phyloP scores from a whole-genome alignment of 805 yeast species.

The Kazachstania psychrophila region DNA sequence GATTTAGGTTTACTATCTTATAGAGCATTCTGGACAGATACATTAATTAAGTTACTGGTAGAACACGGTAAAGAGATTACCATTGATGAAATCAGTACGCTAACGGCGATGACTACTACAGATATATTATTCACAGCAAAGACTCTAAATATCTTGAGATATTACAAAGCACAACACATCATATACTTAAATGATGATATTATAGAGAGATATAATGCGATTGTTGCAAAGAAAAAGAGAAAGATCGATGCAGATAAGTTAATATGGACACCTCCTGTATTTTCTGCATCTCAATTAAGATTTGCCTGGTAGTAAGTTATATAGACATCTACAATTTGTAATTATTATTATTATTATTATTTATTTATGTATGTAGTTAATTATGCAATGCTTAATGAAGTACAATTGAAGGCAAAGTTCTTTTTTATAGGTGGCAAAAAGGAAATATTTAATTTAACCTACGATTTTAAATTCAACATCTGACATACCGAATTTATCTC shows the following conservation, averaged over 20 bases:
- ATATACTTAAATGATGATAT: slow-evolving; percentile 81
- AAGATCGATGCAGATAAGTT: slow-evolving; percentile 62
- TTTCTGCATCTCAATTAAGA: slow-evolving; percentile 89
- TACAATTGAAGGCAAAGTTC: no score
- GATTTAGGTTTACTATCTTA: slow-evolving; percentile 89
- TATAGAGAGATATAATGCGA: slow-evolving; percentile 61
- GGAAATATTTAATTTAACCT: slow-evolving; percentile 9
- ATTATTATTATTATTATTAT: no score
- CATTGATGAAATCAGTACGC: slow-evolving; percentile 79
- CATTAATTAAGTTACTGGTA: slow-evolving; percentile 62
- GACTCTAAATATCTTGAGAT: slow-evolving; percentile 78
- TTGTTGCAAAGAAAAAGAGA: slow-evolving; percentile 63
- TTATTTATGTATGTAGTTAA: no score
- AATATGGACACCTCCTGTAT: slow-evolving; percentile 88
- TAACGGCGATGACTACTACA: slow-evolving; percentile 91
- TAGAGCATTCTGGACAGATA: slow-evolving; percentile 94
- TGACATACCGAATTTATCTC: slow-evolving; percentile 36
- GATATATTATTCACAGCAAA: slow-evolving; percentile 91
- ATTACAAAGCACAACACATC: slow-evolving; percentile 91
- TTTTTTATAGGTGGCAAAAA: no score
- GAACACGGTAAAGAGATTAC: slow-evolving; percentile 60
- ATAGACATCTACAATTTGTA: neutral
- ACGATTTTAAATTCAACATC: slow-evolving; percentile 23
- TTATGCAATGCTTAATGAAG: no score
- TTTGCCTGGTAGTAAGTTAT: slow-evolving; percentile 73